Percentiles rank a stretch among this genome's conserved stretches.
These are phyloP conservation scores for Ophiostoma piceae DNA, from an alignment of 2,329 filamentous ascomycete genomes.

Conservation along the genomic window DNA sequence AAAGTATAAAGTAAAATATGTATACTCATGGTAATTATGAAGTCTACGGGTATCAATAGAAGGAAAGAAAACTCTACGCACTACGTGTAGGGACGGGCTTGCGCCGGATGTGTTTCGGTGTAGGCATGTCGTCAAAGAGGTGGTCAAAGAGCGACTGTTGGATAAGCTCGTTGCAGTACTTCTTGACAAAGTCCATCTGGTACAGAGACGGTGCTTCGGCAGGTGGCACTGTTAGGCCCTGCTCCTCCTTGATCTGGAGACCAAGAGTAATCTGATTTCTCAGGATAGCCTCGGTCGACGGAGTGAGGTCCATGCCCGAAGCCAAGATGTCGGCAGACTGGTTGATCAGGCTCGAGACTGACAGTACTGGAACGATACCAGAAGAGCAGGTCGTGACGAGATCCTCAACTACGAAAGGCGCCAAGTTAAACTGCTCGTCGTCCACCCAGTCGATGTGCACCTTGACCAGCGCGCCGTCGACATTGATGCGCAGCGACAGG, in stretches of 20 bases:
- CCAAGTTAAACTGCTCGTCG: not conserved
- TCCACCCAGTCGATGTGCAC: conserved; percentile 10
- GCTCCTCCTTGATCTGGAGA: not conserved
- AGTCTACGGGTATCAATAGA: not conserved
- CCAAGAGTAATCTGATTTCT: not conserved
- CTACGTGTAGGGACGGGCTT: not conserved
- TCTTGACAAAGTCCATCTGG: not conserved
- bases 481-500: not conserved
- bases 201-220: not conserved
- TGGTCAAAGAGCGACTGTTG: not conserved
- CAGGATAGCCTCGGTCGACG: not conserved
- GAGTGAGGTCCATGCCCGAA: not conserved
- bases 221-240: not conserved
- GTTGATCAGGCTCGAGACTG: not conserved
- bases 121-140: not conserved
- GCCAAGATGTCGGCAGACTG: not conserved
- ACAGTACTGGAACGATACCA: not conserved
- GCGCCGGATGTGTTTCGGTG: not conserved
- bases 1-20: not conserved
- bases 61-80: not conserved
- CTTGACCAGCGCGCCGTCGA: not conserved
- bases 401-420: not conserved
- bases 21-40: not conserved
- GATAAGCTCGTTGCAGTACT: not conserved
- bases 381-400: not conserved